phyloP scores from a whole-genome alignment of 139 green algal species.

The Picochlorum sp. region DNA sequence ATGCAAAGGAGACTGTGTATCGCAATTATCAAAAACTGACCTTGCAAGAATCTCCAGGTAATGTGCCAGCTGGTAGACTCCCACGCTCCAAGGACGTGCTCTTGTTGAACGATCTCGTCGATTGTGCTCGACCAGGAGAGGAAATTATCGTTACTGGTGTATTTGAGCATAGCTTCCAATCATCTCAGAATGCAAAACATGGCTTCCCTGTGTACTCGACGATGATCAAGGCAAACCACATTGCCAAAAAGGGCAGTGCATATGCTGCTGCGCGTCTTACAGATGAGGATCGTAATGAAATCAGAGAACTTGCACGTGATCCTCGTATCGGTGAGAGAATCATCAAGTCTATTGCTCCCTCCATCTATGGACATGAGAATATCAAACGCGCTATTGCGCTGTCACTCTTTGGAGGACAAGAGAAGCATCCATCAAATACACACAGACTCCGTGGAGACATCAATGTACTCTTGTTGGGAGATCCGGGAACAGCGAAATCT shows the following conservation, averaged over 20 bases:
- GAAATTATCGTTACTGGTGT: conserved; percentile 91
- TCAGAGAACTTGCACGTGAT: conserved; percentile 64
- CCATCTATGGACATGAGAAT: conserved; percentile 95
- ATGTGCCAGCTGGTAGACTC: conserved; percentile 84
- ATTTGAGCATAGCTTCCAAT: conserved; percentile 88
- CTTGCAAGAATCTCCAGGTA: conserved; percentile 92
- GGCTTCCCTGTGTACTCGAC: conserved; percentile 96
- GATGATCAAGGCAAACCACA: conserved; percentile 88
- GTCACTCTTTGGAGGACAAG: conserved; percentile 87
- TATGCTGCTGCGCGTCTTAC: conserved; percentile 68
- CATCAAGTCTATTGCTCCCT: conserved; percentile 91
- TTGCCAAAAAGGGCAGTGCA: conserved; percentile 57
- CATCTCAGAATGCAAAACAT: conserved; percentile 74
- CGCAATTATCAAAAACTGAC: conserved; percentile 98
- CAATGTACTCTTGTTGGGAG: conserved; percentile 96
- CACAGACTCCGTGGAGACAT: conserved; percentile 90
- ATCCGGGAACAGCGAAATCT: conserved; percentile 89
- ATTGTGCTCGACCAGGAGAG: conserved; percentile 85
- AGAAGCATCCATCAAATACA: conserved; percentile 56
- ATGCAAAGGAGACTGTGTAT: conserved; percentile 88
- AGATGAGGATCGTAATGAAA: conserved; percentile 83
- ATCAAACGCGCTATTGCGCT: conserved; percentile 95
- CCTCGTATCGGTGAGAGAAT: conserved; percentile 77
- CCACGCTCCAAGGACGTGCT: conserved; percentile 95
- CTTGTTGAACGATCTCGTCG: conserved; percentile 94